These are phyloP conservation scores for Pyrenophora tritici-repentis DNA, from an alignment of 2,329 filamentous ascomycete genomes.

Conservation along the genomic window DNA sequence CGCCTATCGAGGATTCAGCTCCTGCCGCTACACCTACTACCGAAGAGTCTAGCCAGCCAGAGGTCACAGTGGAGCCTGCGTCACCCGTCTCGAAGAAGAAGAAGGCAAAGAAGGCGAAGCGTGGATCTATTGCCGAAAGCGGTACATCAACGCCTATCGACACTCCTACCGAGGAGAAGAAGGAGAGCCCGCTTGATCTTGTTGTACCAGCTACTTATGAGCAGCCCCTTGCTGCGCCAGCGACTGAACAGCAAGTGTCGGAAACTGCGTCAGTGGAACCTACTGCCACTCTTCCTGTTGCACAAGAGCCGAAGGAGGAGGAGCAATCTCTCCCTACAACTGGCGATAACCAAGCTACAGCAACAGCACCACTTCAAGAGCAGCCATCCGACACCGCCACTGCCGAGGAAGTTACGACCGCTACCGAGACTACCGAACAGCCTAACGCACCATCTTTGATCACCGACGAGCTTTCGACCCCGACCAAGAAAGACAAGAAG, in stretches of 20 bases:
- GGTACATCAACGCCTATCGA: slow-evolving; percentile 5
- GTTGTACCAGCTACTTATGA: neutral
- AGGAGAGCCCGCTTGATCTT: slow-evolving; percentile 5
- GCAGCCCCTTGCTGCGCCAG: too few relatives aligned
- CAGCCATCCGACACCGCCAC: neutral
- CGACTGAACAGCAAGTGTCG: slow-evolving; percentile 2
- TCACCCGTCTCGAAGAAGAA: slow-evolving; percentile 28
- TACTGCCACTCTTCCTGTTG: neutral
- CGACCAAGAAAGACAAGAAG: slow-evolving; percentile 27
- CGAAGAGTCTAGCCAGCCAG: neutral
- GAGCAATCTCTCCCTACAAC: neutral
- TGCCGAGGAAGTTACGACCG: neutral
- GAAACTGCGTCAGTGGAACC: neutral
- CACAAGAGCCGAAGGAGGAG: neutral
- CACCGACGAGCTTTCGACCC: slow-evolving; percentile 6
- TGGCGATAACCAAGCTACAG: neutral
- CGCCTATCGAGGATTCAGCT: neutral
- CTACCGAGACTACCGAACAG: neutral
- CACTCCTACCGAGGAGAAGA: slow-evolving; percentile 8
- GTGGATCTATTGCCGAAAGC: slow-evolving; percentile 20
- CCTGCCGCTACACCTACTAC: neutral
- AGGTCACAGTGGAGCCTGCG: neutral
- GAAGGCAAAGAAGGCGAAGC: slow-evolving; percentile 30
- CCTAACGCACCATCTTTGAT: neutral
- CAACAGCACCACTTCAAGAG: neutral